A percentile compares a stretch with the other conserved stretches of the same genome.
phyloP scores from a whole-genome alignment of 305 asterid species.

The Plantago coronopus region DNA sequence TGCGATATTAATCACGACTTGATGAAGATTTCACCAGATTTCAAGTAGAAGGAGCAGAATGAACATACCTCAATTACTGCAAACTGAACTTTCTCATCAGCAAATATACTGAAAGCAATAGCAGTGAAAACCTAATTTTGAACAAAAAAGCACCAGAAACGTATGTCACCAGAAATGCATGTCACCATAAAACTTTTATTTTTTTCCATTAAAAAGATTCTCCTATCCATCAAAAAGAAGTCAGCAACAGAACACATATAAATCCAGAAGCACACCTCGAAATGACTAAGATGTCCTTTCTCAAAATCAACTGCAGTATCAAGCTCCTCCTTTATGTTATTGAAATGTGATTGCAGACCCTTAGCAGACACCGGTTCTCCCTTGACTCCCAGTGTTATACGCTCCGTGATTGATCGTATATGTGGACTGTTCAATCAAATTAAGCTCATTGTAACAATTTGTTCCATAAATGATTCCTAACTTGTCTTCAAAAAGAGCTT shows the following conservation, averaged over 20 bases:
- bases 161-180: background rate
- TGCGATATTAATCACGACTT: background rate
- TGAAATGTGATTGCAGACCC: conserved; percentile 56
- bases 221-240: conserved; percentile 4
- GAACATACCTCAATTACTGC: conserved; percentile 78
- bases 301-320: conserved; percentile 54
- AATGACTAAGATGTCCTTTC: conserved; percentile 63
- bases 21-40: conserved; percentile 13
- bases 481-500: background rate
- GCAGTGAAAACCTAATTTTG: conserved; percentile 76
- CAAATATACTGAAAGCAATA: conserved; percentile 78
- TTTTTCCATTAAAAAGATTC: too few species aligned
- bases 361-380: conserved; percentile 71
- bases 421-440: conserved; percentile 67
- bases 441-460: conserved; percentile 19
- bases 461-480: conserved; percentile 2
- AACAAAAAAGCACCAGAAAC: conserved; percentile 21
- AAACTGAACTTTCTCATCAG: conserved; percentile 68
- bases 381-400: conserved; percentile 61
- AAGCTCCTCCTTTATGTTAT: conserved; percentile 46
- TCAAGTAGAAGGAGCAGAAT: conserved; percentile 7
- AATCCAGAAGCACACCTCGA: conserved; percentile 48
- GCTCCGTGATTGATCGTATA: conserved; percentile 80
- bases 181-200: too few species aligned
- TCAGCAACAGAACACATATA: conserved; percentile 14